Base-by-base conservation (phyloP, 768 basidiomycete genomes). In the Clathrus columnatus region DNA sequence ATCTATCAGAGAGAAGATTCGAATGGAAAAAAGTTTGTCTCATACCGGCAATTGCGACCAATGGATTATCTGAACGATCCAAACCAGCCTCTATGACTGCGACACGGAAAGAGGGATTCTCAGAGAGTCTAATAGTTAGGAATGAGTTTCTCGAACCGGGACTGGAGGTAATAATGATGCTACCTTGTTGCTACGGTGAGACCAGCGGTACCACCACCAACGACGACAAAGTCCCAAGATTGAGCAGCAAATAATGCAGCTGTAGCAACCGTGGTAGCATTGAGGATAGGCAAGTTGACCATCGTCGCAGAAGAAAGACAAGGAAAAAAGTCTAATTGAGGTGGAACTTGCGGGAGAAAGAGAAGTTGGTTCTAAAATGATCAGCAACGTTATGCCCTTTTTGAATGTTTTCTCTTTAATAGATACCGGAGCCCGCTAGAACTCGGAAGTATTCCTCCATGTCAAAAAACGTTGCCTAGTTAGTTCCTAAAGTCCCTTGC, bases 151-250 rank as follows among this genome's bases (percentile, higher is more conserved):
- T 36, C 7, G 10, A 8, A 36, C 10, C 4, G 7, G 11, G 11
- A n/a, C n/a, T n/a, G n/a, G n/a, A 32, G 30, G 16, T 11, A 8
- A 14, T 4, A 14, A 36, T 36, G 4, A 14, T 8, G 14, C 36
- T 14, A 36, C 36, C 36, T 36, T 7, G 70, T 69, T 18, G 79
- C 76, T 30, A 81, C 74, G 4, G 77, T 76, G 14, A 72, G 69
- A 18, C 79, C 79, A 0, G 77, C 70, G 10, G 77, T 60, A 2
- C 70, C 70, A 16, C 71, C 76, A 5, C 80, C 80, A 17, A 69
- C 64, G 54, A 69, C 62, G 50, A 69, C 61, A 55, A 63, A 68
- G 55, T 68, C 67, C 36, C 36, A 36, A 36, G n/a, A 11, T 11
- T 36, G 36, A 36, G 36, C 11, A 36, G 36, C 36, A 36, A 36